Evolutionary conservation across 2,329 filamentous ascomycete genomes (phyloP), one percentile per base, ranked within the genome.

Genomic region (Furcasterigmium sp.): DNA sequence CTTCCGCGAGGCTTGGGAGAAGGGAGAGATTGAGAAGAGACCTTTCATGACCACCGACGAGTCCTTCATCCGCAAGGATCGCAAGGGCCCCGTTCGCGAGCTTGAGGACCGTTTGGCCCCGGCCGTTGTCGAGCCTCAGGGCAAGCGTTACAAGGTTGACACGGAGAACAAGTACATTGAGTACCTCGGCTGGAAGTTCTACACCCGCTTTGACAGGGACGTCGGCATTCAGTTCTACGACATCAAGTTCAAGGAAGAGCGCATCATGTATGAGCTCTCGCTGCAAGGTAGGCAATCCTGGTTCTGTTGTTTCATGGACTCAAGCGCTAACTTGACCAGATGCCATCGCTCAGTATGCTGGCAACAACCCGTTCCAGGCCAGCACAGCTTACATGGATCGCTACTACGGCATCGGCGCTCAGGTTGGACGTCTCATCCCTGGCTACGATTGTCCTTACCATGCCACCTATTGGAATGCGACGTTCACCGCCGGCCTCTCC

Each of bases 191-290:
- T 51, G 46, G 43, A 50, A 50, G 39, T 49, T 49, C 28, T 51
- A 50, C 48, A 52, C 29, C 13, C 39, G 39, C n/a, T 41, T 41
- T 29, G 39, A 41, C 20, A 25, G 39, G 29, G 39, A 41, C 21
- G 39, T 41, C n/a, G 39, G 39, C 7, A 41, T 41, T 18, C 39
- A 41, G 28, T 41, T 41, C 19, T 41, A 41, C 28, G 39, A 41
- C 32, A 41, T 41, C 19, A 39, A 39, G 25, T 76, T 72, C 58
- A 70, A 71, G 48, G 69, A 67, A 11, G 65, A 75, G 47, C 61
- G 72, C 2, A 63, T 77, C 35, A 59, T 77, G 37, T 77, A 77
- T 19, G 39, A 41, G 18, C 29, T 35, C 3, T 41, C 39, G 3
- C 28, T 41, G 4, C 39, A 41, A 35, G 39, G 39, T 41, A 28